A percentile compares a stretch with the other conserved stretches of the same genome.
These are phyloP conservation scores for Candida dendrica DNA, from an alignment of 805 yeast genomes.

Conservation along the genomic window DNA sequence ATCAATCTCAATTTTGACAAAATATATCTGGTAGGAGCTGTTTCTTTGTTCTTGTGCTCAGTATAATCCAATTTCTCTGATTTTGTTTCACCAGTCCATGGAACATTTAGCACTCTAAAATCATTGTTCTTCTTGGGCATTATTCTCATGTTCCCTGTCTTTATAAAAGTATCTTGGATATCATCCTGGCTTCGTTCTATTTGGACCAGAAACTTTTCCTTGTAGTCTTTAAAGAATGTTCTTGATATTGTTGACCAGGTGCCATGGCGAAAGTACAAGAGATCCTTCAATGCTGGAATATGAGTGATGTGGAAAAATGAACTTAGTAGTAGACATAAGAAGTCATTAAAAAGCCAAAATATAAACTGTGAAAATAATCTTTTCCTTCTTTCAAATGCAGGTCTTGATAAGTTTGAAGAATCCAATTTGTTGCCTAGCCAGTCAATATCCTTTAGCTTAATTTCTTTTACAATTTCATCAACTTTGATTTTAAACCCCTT, in stretches of 20 bases:
- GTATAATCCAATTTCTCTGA: slow-evolving; percentile 27
- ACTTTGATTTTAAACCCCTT: slow-evolving; percentile 29
- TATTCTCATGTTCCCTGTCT: slow-evolving; percentile 33
- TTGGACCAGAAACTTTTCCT: slow-evolving; percentile 25
- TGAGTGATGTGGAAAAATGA: slow-evolving; percentile 67
- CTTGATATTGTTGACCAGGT: slow-evolving; percentile 44
- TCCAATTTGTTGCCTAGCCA: slow-evolving; percentile 44
- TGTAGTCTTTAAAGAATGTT: slow-evolving; percentile 37
- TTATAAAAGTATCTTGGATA: not conserved
- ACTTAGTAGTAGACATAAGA: slow-evolving; percentile 40
- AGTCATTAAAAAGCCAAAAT: slow-evolving; percentile 47
- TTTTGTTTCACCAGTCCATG: slow-evolving; percentile 29
- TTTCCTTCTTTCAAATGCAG: slow-evolving; percentile 34
- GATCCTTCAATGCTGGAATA: slow-evolving; percentile 30
- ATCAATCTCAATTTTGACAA: slow-evolving; percentile 26
- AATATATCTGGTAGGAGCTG: slow-evolving; percentile 37
- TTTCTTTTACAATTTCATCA: slow-evolving; percentile 23
- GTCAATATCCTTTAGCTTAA: slow-evolving; percentile 36
- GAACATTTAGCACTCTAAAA: slow-evolving; percentile 55
- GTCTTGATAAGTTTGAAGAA: slow-evolving; percentile 23
- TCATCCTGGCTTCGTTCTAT: not conserved
- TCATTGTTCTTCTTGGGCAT: slow-evolving; percentile 52
- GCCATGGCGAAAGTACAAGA: slow-evolving; percentile 48
- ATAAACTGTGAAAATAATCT: slow-evolving; percentile 35
- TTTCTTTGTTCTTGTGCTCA: slow-evolving; percentile 27